Evolutionary conservation across 352 stramenopile species (phyloP), one percentile per base, ranked within the genome.

Genomic region (Phytophthora agathidicida): DNA sequence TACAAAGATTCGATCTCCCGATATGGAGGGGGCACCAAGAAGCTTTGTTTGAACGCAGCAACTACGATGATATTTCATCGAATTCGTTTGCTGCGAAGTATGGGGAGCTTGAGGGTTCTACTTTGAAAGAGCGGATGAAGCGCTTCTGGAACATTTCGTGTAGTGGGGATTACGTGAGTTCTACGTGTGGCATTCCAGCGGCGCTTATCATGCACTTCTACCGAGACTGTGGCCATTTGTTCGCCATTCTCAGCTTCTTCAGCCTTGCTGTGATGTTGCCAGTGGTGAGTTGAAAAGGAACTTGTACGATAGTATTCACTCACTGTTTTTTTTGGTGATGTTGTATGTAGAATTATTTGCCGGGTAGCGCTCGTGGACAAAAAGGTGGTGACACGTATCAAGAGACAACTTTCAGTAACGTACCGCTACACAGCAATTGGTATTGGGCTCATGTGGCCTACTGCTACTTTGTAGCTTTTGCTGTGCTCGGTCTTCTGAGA

Each of bases 341-440:
- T 33, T 37, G 7, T 19, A 10, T 48, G 31, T 64, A 93, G 82
- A 91, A 94, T 54, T 88, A 86, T 28, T n/a, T 81, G 14, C 86
- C 82, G 16, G 82, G 82, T 19, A 80, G 72, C 42, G 59, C 70
- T 17, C 60, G 65, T 9, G 62, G 66, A 8, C 60, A 73, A 5
- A 61, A 71, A 17, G 49, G 55, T 4, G 59, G 60, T 10, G 71
- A 75, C 23, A 85, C 79, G 24, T 94, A 89, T 48, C 78, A 91
- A 65, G 71, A 82, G 32, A 91, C 80, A 17, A 94, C 84, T n/a
- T 83, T 91, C 39, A 90, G 84, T 45, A 94, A 94, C 44, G 84
- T 94, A 14, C 84, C 84, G 17, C 64, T 94, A 0, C 71, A 83
- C 38, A 94, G 84, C 48, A 48, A 84, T 33, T 94, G 84, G 82